A percentile compares a stretch with the other conserved stretches of the same genome.
phyloP scores from a whole-genome alignment of 1,284 basidiomycete genomes.

The Pascua guehoae region DNA sequence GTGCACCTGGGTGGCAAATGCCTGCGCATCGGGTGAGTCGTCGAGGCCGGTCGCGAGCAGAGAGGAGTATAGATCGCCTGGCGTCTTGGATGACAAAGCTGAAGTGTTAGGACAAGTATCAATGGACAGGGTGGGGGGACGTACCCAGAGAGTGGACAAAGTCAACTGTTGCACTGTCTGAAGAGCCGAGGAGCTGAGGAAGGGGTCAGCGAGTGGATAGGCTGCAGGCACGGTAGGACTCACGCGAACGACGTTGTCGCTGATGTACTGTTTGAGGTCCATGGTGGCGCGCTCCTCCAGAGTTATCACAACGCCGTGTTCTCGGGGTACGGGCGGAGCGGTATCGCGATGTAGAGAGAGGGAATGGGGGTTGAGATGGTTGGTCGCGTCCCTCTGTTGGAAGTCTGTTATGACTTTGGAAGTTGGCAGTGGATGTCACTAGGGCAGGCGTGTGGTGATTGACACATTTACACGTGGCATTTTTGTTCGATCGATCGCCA shows the following conservation, averaged over 20 bases:
- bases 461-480: too few species aligned
- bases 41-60: slow-evolving; percentile 76
- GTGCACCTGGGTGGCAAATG: slow-evolving; percentile 75
- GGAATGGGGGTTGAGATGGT: too few species aligned
- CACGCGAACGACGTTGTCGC: slow-evolving; percentile 77
- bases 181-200: slow-evolving; percentile 69
- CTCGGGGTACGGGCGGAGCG: too few species aligned
- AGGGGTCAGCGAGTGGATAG: slow-evolving; percentile 9
- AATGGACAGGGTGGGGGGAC: slow-evolving; percentile 28
- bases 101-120: slow-evolving; percentile 5
- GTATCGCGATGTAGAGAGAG: too few species aligned
- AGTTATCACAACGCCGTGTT: too few species aligned
- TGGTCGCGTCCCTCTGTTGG: too few species aligned
- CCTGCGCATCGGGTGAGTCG: slow-evolving; percentile 69
- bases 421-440: too few species aligned
- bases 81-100: slow-evolving; percentile 78
- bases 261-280: slow-evolving; percentile 65
- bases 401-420: too few species aligned
- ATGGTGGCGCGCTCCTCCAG: neutral
- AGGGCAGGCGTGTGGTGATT: too few species aligned
- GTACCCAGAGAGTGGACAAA: slow-evolving; percentile 78
- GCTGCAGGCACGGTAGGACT: slow-evolving; percentile 31
- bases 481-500: too few species aligned
- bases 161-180: slow-evolving; percentile 76
- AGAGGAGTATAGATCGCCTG: slow-evolving; percentile 69